These are phyloP conservation scores for Arthrobotrys sphaeroides DNA, from an alignment of 2,329 filamentous ascomycete genomes.

Conservation along the genomic window DNA sequence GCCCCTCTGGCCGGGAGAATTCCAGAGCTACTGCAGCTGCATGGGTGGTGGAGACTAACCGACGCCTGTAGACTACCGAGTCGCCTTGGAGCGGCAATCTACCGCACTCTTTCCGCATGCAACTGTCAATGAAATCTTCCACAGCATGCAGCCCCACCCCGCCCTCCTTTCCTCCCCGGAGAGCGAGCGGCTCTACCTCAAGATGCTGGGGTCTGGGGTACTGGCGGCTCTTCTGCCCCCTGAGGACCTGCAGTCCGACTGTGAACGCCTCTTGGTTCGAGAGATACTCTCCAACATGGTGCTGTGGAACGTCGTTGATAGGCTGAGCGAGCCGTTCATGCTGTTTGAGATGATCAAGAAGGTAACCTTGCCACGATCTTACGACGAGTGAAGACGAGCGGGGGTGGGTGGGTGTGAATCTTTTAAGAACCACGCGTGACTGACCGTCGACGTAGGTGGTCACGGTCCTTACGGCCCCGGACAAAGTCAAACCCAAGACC, in stretches of 20 bases:
- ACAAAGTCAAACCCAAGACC: slow-evolving; percentile 43
- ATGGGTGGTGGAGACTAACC: slow-evolving; percentile 6
- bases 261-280: slow-evolving; percentile 80
- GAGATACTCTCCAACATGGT: slow-evolving; percentile 92
- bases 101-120: slow-evolving; percentile 55
- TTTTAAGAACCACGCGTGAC: neutral
- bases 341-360: slow-evolving; percentile 86
- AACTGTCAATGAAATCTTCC: slow-evolving; percentile 56
- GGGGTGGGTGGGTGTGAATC: neutral
- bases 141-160: slow-evolving; percentile 57
- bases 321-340: slow-evolving; percentile 85
- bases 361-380: slow-evolving; percentile 65
- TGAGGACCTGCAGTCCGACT: slow-evolving; percentile 89
- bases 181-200: slow-evolving; percentile 85
- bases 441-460: slow-evolving; percentile 31
- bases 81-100: slow-evolving; percentile 52
- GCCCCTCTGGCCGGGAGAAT: slow-evolving; percentile 10
- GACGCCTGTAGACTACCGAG: slow-evolving; percentile 54
- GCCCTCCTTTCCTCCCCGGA: slow-evolving; percentile 71
- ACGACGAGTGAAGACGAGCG: too few relatives aligned
- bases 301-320: slow-evolving; percentile 82
- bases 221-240: slow-evolving; percentile 87
- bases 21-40: slow-evolving; percentile 1
- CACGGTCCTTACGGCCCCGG: slow-evolving; percentile 30
- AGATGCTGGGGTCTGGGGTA: slow-evolving; percentile 83